Base-by-base conservation (phyloP, 2,329 filamentous ascomycete species). In the Sarocladium kiliense region DNA sequence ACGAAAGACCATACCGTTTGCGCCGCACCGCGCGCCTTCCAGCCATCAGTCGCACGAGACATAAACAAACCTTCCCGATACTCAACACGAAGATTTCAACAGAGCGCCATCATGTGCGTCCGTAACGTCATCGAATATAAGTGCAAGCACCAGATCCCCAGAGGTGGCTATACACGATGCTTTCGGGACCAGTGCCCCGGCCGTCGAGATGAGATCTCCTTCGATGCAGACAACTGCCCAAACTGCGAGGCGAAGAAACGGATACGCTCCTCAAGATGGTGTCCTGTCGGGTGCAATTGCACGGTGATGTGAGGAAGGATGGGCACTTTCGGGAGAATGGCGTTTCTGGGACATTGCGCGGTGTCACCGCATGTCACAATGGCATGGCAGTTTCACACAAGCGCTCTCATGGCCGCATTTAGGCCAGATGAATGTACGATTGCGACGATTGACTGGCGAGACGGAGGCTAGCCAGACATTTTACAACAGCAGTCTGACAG, bases 201-300 rank as follows among this genome's bases (percentile, higher is more conserved):
- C 2, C 62, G 64, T 26, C 63, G 59, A 21, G 68, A 71, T 26
- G 67, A 69, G 25, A 57, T 70, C 5, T 60, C 63, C 32, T 51
- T 53, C 16, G 55, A 61, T 47, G 64, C 61, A 2, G 67, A 71
- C 21, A 60, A 68, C 34, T 73, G 71, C 55, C 60, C 67, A 37
- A 66, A 68, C 49, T 73, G 71, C 56, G 69, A 71, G 26, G 30
- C 30, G 45, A 62, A 58, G n/a, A 60, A 60, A 34, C 55, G 61
- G 39, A 62, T 66, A 53, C 62, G 60, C 42, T 73, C 70, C 6
- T 65, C 68, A 5, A 62, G 69, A 54, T 73, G 70, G 70, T 72
- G 70, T 54, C 67, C 65, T 2, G 64, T 68, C 16, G 69, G 68
- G 51, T 71, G 68, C 61, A 67, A 65, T 54, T 61, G 66, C 53